These are phyloP conservation scores for Lichina pygmaea DNA, from an alignment of 495 filamentous ascomycete genomes.

Conservation along the genomic window DNA sequence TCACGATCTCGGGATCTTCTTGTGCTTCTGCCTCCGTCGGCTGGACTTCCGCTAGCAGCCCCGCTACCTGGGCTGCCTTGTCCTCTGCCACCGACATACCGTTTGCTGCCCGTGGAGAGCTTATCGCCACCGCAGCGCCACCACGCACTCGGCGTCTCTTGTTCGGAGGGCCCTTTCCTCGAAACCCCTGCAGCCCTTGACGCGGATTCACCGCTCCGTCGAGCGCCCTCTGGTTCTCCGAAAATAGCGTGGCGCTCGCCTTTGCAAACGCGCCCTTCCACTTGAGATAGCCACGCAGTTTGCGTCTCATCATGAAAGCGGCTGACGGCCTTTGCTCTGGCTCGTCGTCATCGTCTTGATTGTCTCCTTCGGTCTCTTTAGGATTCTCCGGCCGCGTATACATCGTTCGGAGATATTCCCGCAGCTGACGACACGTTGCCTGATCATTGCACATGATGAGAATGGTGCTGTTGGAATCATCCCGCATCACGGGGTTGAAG, in stretches of 20 bases:
- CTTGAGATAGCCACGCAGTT: constrained; percentile 62
- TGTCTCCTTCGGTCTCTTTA: constrained; percentile 7
- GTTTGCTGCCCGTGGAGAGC: constrained; percentile 30
- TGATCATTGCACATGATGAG: constrained; percentile 88
- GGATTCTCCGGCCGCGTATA: constrained; percentile 29
- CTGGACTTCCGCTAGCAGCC: constrained; percentile 35
- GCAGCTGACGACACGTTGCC: constrained; percentile 64
- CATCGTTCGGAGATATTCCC: constrained; percentile 82
- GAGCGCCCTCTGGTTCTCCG: constrained; percentile 57
- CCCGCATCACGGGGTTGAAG: constrained; percentile 42
- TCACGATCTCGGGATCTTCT: constrained; percentile 45
- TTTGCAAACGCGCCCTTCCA: constrained; percentile 83
- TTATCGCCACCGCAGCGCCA: constrained; percentile 31
- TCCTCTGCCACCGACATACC: constrained; percentile 59
- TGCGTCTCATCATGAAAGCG: constrained; percentile 66
- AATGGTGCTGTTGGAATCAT: constrained; percentile 74
- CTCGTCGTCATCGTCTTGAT: constrained; percentile 12
- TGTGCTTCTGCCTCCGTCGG: constrained; percentile 34
- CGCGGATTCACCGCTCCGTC: constrained; percentile 27
- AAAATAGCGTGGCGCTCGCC: constrained; percentile 45
- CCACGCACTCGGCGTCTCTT: constrained; percentile 80
- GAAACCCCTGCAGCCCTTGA: constrained; percentile 13
- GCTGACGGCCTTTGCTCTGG: constrained; percentile 34
- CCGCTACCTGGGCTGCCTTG: constrained; percentile 43
- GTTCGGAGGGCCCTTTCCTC: constrained; percentile 47